phyloP scores from a whole-genome alignment of 306 rosid genomes.

The Begonia masoniana region DNA sequence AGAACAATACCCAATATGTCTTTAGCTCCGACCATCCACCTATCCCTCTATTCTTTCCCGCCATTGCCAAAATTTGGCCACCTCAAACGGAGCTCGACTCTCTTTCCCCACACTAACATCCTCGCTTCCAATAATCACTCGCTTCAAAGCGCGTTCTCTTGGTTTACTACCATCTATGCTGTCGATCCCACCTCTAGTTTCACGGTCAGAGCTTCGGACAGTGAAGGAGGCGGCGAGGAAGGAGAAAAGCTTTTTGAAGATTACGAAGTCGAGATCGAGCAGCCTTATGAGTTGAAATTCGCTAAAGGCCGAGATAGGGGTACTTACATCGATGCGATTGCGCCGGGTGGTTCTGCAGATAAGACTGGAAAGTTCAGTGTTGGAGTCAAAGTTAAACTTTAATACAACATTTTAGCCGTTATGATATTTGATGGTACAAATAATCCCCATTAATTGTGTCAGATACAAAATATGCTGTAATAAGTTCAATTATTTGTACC shows the following conservation, averaged over 20 bases:
- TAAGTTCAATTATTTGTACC: no score
- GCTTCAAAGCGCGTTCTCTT: conserved; percentile 13
- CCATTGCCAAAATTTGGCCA: conserved; percentile 33
- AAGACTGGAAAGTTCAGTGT: conserved; percentile 53
- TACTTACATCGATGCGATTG: conserved; percentile 96
- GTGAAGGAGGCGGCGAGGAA: conserved; percentile 22
- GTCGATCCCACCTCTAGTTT: conserved; percentile 22
- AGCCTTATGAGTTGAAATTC: conserved; percentile 80
- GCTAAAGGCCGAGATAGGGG: conserved; percentile 80
- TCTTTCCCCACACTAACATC: conserved; percentile 19
- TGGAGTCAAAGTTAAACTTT: conserved; percentile 90
- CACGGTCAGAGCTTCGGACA: conserved; percentile 42
- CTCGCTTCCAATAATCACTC: conserved; percentile 24
- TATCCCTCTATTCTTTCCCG: conserved; percentile 40
- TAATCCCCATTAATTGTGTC: no score
- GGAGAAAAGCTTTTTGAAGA: conserved; percentile 42
- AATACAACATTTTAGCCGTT: no score
- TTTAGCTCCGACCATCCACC: conserved; percentile 36
- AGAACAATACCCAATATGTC: conserved; percentile 25
- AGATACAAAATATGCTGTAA: no score
- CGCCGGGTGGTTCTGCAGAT: conserved; percentile 81
- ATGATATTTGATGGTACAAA: no score
- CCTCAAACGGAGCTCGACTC: conserved; percentile 7
- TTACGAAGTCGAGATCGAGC: conserved; percentile 72
- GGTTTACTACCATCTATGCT: conserved; percentile 20